Evolutionary conservation across 2,329 filamentous ascomycete genomes (phyloP).

Genomic region (Microsporum canis): DNA sequence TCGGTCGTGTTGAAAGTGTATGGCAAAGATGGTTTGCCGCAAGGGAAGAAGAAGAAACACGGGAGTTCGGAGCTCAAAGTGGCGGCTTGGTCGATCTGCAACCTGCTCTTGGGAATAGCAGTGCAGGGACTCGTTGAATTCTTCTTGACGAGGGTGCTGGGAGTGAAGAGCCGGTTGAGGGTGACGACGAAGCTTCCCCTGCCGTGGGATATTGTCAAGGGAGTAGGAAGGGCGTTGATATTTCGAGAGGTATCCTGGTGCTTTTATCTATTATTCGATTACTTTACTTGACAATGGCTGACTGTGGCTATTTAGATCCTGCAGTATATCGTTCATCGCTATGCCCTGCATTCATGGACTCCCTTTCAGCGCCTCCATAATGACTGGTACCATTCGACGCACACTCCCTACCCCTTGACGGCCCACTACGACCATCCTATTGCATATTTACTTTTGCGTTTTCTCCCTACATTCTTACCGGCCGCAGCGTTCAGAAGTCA

Average conservation of each 20-base stretch:
- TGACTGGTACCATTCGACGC: slow-evolving; percentile 46
- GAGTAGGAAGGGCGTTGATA: slow-evolving; percentile 43
- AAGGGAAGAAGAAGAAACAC: slow-evolving; percentile 28
- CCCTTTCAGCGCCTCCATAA: slow-evolving; percentile 44
- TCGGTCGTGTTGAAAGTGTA: slow-evolving; percentile 58
- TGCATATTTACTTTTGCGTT: slow-evolving; percentile 43
- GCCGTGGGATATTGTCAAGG: slow-evolving; percentile 49
- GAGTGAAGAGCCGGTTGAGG: slow-evolving; percentile 44
- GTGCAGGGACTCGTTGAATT: slow-evolving; percentile 48
- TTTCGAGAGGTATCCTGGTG: slow-evolving; percentile 42
- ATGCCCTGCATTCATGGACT: slow-evolving; percentile 53
- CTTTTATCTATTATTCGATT: slow-evolving; percentile 9
- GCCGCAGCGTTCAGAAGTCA: slow-evolving; percentile 49
- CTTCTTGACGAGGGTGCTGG: slow-evolving; percentile 42
- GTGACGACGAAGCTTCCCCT: slow-evolving; percentile 50
- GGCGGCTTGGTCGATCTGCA: slow-evolving; percentile 43
- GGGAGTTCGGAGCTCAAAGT: slow-evolving; percentile 39
- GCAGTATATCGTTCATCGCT: slow-evolving; percentile 64
- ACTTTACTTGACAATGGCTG: slow-evolving; percentile 1
- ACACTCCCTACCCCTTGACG: slow-evolving; percentile 44
- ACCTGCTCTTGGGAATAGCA: slow-evolving; percentile 43
- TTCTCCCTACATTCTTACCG: slow-evolving; percentile 47
- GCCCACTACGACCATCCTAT: slow-evolving; percentile 52
- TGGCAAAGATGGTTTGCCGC: slow-evolving; percentile 42
- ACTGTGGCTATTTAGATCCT: slow-evolving; percentile 37